Base-by-base conservation (phyloP, 2,329 filamentous ascomycete genomes). In the Proliferodiscus dingleyae region DNA sequence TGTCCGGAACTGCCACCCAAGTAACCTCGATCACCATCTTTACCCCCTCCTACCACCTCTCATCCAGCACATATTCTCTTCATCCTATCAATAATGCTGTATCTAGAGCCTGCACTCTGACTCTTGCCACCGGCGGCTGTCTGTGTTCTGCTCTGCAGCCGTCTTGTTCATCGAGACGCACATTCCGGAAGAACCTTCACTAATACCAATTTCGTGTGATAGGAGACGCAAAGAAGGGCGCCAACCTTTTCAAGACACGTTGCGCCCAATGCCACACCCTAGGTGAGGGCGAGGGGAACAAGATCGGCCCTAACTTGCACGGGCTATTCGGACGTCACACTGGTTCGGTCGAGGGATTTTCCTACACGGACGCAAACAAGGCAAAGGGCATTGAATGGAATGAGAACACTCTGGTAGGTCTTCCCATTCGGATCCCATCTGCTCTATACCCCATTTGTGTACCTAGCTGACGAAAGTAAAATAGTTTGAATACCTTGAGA, bases 301-400 rank as follows among this genome's bases (percentile, higher is more conserved):
- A 97, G 85, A 88, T 95, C 72, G 93, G 93, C 68, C 93, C 93
- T 66, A 89, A 89, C 69, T 84, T 98, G 64, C 83, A 94, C 84
- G 93, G 93, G 69, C 88, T 98, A 60, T 98, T 95, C 71, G 93
- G 93, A 71, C 91, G 93, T 71, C 87, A 95, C 79, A 88, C 87
- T 56, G 93, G 93, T 64, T 80, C 84, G 68, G 88, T 94, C 62
- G 85, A 89, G 37, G 91, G 93, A 60, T 98, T 86, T 83, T 77
- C 89, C 67, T 98, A 97, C 84, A 95, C 93, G 72, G 93, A 98
- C 68, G 93, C 91, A 81, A 98, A 98, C 87, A 97, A 97, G 86
- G 75, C 85, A 67, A 95, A 95, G 79, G 90, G 85, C 65, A 82
- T 98, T 63, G 78, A 73, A 64, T 98, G 93, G 93, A 74, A 89